Evolutionary conservation across 2,329 filamentous ascomycete species (phyloP).

Genomic region (Ceratocystis ficicola): DNA sequence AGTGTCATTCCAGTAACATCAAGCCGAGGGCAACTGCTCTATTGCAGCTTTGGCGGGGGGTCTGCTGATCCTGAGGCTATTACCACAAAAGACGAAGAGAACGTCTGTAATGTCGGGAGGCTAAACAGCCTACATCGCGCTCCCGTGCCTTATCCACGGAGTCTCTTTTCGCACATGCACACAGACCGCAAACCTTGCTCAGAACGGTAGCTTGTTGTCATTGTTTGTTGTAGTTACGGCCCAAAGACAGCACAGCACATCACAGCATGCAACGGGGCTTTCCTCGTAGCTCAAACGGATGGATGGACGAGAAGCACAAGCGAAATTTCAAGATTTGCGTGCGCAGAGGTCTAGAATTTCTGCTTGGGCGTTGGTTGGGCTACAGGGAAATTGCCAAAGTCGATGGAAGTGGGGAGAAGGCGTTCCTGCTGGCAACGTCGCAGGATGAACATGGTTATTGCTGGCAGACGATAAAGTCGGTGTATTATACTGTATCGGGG

Average conservation of each 20-base stretch:
- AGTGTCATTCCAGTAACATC: not conserved
- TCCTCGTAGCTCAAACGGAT: not conserved
- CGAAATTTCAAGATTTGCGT: conserved; percentile 10
- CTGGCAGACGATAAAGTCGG: not conserved
- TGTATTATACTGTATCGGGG: not conserved
- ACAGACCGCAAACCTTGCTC: not conserved
- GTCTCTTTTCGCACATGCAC: no score
- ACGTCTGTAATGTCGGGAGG: not conserved
- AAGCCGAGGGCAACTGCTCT: not conserved
- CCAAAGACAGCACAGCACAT: not conserved
- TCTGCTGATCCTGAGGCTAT: not conserved
- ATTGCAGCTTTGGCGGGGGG: not conserved
- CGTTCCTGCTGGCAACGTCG: not conserved
- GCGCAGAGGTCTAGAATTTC: conserved; percentile 1
- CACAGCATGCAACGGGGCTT: not conserved
- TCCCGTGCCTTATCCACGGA: not conserved
- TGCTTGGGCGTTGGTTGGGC: not conserved
- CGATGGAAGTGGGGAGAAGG: not conserved
- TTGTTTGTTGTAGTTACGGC: conserved; percentile 8
- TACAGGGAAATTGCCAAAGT: not conserved
- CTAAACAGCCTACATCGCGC: not conserved
- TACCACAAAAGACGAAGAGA: not conserved
- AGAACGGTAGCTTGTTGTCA: not conserved
- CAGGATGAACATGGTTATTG: not conserved
- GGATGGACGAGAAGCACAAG: not conserved